Conservation (phyloP, 495 filamentous ascomycete species). For the Aspergillus baeticus region DNA sequence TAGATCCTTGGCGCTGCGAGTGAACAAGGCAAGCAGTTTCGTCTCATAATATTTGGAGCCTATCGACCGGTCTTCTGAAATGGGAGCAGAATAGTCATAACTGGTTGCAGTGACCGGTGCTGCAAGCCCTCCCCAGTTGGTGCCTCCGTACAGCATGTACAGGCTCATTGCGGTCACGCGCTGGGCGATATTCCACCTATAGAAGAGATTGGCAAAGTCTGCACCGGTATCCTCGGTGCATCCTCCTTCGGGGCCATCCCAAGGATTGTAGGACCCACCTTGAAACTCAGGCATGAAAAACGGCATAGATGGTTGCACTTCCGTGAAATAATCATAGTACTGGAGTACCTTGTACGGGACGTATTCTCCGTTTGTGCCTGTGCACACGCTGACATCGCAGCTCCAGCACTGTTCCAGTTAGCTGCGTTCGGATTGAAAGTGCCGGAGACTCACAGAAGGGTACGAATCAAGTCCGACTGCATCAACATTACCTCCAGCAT, state of each 20-base stretch:
- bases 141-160: slow-evolving; percentile 64
- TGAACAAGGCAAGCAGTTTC: slow-evolving; percentile 57
- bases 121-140: slow-evolving; percentile 54
- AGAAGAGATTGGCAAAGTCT: slow-evolving; percentile 60
- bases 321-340: slow-evolving; percentile 57
- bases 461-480: slow-evolving; percentile 58
- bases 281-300: slow-evolving; percentile 64
- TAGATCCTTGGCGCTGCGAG: slow-evolving; percentile 51
- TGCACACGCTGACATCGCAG: slow-evolving; percentile 56
- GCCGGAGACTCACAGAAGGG: slow-evolving; percentile 38
- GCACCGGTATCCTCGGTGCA: slow-evolving; percentile 45
- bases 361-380: slow-evolving; percentile 53
- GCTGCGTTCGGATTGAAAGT: background rate
- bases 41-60: slow-evolving; percentile 60
- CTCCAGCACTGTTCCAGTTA: slow-evolving; percentile 49
- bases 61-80: slow-evolving; percentile 57
- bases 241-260: slow-evolving; percentile 55
- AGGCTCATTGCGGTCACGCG: slow-evolving; percentile 51
- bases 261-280: slow-evolving; percentile 62
- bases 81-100: slow-evolving; percentile 61
- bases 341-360: slow-evolving; percentile 50
- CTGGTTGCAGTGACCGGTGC: slow-evolving; percentile 48
- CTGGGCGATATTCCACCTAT: slow-evolving; percentile 56
- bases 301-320: slow-evolving; percentile 50
- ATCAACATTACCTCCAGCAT: slow-evolving; percentile 57